Evolutionary conservation across 129 eudicot genomes (phyloP).

Genomic region (Daucus carota): DNA sequence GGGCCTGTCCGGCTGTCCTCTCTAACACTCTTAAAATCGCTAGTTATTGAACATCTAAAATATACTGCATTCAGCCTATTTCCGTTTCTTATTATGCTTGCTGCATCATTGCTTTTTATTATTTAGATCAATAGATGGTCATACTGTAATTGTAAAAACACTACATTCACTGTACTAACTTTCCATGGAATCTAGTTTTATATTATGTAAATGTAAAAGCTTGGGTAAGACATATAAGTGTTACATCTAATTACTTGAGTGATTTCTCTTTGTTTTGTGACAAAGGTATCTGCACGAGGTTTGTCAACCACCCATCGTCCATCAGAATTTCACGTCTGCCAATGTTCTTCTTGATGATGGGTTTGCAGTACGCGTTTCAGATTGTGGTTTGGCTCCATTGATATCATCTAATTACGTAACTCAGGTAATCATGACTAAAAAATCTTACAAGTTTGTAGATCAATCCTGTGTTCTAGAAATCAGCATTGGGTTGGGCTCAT

Average conservation of each 20-base stretch:
- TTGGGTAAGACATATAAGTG: background rate
- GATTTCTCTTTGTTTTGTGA: background rate
- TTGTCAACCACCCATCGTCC: conserved; percentile 68
- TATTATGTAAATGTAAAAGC: background rate
- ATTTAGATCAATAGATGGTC: background rate
- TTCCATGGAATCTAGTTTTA: background rate
- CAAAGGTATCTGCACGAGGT: conserved; percentile 84
- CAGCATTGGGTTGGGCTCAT: background rate
- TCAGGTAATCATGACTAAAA: conserved; percentile 38
- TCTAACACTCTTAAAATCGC: background rate
- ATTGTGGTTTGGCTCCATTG: conserved; percentile 79
- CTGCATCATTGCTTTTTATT: background rate
- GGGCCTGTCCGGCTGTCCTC: background rate
- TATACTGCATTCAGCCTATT: background rate
- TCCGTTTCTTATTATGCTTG: background rate
- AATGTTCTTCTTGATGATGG: conserved; percentile 76
- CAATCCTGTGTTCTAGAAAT: background rate
- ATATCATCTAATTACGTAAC: conserved; percentile 37
- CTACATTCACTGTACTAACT: background rate
- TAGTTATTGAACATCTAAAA: background rate
- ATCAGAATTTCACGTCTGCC: conserved; percentile 68
- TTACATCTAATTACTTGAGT: background rate
- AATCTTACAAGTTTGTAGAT: background rate
- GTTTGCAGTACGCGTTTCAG: conserved; percentile 65
- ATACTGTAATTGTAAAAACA: background rate